Conservation (phyloP, 306 rosid genomes). For the Fragaria nilgerrensis region DNA sequence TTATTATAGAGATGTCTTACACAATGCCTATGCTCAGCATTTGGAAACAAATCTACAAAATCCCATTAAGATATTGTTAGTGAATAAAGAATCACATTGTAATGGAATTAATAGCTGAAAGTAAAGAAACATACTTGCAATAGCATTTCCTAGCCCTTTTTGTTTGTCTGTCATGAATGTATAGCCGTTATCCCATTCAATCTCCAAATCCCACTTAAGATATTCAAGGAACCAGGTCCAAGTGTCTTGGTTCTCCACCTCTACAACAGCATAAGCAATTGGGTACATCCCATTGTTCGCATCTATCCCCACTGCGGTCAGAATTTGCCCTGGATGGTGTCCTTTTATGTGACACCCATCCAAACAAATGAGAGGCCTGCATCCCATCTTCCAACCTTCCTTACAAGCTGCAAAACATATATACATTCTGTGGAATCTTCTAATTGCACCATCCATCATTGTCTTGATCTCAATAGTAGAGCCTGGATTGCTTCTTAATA, state of each 20-base stretch:
- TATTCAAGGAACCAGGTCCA: not conserved
- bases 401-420: not conserved
- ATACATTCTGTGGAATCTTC: too few relatives aligned
- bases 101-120: too few relatives aligned
- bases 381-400: not conserved
- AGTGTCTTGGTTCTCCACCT: not conserved
- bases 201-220: not conserved
- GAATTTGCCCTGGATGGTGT: not conserved
- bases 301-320: not conserved
- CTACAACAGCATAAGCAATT: not conserved
- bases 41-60: not conserved
- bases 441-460: too few relatives aligned
- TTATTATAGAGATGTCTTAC: not conserved
- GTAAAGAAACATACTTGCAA: too few relatives aligned
- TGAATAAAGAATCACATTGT: not conserved
- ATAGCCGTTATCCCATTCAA: not conserved
- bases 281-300: constrained; percentile 1
- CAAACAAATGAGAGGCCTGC: not conserved
- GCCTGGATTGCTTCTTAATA: too few relatives aligned
- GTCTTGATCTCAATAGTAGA: too few relatives aligned
- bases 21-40: not conserved
- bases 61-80: not conserved
- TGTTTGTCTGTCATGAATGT: not conserved
- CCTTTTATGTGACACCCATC: not conserved
- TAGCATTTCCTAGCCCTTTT: not conserved